Percentiles rank a stretch among this genome's conserved stretches.
phyloP scores from a whole-genome alignment of 257 asterid genomes.

The Rhazya stricta region DNA sequence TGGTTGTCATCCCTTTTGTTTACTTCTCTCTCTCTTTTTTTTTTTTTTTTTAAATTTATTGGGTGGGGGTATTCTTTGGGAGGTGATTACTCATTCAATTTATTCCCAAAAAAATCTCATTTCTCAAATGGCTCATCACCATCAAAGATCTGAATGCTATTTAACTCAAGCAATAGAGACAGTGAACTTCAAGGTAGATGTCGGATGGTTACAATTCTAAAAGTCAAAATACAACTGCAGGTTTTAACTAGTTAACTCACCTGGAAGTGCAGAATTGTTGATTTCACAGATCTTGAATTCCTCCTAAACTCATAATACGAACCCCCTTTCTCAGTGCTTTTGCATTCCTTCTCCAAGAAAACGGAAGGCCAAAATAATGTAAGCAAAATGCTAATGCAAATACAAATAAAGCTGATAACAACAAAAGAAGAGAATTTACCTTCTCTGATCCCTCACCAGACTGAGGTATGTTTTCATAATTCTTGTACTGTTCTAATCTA shows the following conservation, averaged over 20 bases:
- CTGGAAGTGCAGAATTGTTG: slow-evolving; percentile 93
- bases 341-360: slow-evolving; percentile 53
- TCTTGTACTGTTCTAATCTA: slow-evolving; percentile 76
- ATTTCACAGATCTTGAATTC: slow-evolving; percentile 82
- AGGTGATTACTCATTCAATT: neutral
- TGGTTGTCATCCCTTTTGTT: neutral
- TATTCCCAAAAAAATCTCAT: neutral
- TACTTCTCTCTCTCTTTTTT: no score
- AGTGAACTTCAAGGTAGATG: neutral
- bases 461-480: slow-evolving; percentile 74
- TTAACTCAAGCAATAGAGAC: neutral
- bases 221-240: neutral
- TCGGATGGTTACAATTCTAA: neutral
- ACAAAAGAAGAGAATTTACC: slow-evolving; percentile 28
- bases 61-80: neutral
- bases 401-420: neutral
- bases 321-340: slow-evolving; percentile 52
- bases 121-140: neutral
- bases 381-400: neutral
- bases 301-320: slow-evolving; percentile 62
- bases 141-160: neutral
- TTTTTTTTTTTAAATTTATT: no score
- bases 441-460: slow-evolving; percentile 68
- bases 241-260: slow-evolving; percentile 25
- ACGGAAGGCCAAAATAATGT: slow-evolving; percentile 5